Evolutionary conservation across 2,329 filamentous ascomycete genomes (phyloP), one percentile per base, ranked within the genome.

Genomic region (Sporothrix pseudoabietina): DNA sequence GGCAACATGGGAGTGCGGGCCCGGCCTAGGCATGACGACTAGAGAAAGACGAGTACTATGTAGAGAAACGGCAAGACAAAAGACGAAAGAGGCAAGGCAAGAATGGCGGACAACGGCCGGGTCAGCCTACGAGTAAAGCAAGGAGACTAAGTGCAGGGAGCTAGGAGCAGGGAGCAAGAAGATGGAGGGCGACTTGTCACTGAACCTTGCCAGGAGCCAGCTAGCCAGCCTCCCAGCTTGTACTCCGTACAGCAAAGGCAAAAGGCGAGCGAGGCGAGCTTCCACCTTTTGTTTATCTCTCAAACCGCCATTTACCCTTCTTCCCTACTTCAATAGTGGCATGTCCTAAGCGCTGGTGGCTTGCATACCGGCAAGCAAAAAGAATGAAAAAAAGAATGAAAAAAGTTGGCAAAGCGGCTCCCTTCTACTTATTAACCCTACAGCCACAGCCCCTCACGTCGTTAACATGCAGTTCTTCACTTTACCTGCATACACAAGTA

Each of bases 131-230:
- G 26, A 26, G 26, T 26, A 26, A 26, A 26, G 26, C 26, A 26
- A 26, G 26, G 26, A 26, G 26, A n/a, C 26, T 26, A 26, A 2
- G 26, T 3, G 47, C 14, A 52, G 19, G 14, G 19, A 52, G 47
- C 14, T n/a, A 19, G 47, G 1, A 5, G 47, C 19, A 9, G 4
- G 16, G 14, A 30, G 54, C 22, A 57, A 30, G 26, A 12, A 44
- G 41, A 49, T 16, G 55, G 26, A 59, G 55, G 55, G 55, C 26
- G 55, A 59, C 55, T 59, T 59, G 55, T 59, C 55, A 59, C 30
- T 59, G 26, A 7, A 32, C 55, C 55, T 19, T 59, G 55, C 35
- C 5, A 35, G 35, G 35, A 35, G n/a, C 22, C 22, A 32, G 30
- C 30, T 35, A 19, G 54, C 19, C 9, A 14, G 12, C 39, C 39